Base-by-base conservation (phyloP, 352 stramenopile genomes). In the Pythium chondricola region DNA sequence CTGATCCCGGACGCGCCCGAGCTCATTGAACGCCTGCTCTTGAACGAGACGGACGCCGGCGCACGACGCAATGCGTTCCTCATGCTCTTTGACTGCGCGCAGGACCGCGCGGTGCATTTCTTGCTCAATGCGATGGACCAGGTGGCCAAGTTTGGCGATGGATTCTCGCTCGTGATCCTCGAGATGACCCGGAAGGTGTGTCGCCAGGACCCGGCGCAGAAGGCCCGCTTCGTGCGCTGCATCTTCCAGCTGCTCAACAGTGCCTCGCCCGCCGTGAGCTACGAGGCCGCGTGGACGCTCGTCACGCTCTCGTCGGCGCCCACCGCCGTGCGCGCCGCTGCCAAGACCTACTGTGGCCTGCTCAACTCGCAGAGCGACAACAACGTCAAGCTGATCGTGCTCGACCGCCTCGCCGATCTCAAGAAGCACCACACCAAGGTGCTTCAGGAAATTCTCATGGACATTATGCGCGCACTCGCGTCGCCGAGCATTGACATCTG, bases 341-440 rank as follows among this genome's bases (percentile, higher is more conserved):
- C 96, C 11, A 89, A 98, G 56, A 98, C 97, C 5, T 99, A 99
- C 73, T 95, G 95, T 22, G 91, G 85, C 2, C 76, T 99, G 29
- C 78, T 99, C 14, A 98, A 98, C 68, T 93, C 81, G 27, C 94
- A 98, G 68, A 99, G 95, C 67, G 97, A 99, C 72, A 99, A 99
- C 73, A 99, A 99, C 61, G 95, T 99, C 42, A 99, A 99, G 75
- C 83, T 99, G 13, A 99, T 99, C 70, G 94, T 99, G 32, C 78
- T 99, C 17, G 96, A 99, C 59, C 88, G 96, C 4, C 78, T 99
- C 11, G 89, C 89, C 18, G 89, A 96, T 39, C 77, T 99, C n/a
- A 98, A 98, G 69, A 97, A 98, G 63, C 93, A 97, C 59, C 88
- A 97, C 56, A 88, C 83, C 21, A 98, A 98, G 77, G 85, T 98